A percentile compares a stretch with the other conserved stretches of the same genome.
Evolutionary conservation across 768 basidiomycete species (phyloP).

Genomic region (Phaffia tasmanica): DNA sequence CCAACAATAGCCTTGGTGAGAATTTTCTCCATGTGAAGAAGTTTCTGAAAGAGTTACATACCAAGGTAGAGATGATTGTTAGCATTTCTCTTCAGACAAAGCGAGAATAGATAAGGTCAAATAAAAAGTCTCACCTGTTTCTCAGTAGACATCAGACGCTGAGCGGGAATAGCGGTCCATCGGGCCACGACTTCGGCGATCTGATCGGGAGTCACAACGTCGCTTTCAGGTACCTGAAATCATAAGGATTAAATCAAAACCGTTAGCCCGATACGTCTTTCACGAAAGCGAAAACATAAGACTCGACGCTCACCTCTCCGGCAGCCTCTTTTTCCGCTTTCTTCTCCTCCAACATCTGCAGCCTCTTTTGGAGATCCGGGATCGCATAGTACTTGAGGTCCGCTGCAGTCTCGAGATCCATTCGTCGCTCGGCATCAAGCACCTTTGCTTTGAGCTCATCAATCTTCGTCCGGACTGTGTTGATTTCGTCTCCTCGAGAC

Average conservation of each 20-base stretch:
- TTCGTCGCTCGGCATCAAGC: slow-evolving; percentile 82
- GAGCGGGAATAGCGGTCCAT: slow-evolving; percentile 89
- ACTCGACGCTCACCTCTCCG: slow-evolving; percentile 31
- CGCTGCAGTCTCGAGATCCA: slow-evolving; percentile 41
- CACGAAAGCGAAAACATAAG: not conserved
- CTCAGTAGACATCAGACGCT: slow-evolving; percentile 46
- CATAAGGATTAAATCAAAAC: not conserved
- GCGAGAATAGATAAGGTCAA: not conserved
- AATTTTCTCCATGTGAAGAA: slow-evolving; percentile 38
- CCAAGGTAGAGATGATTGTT: too few species aligned
- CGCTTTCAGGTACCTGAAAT: slow-evolving; percentile 38
- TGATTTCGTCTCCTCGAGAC: slow-evolving; percentile 50
- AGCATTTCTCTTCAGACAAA: slow-evolving; percentile 5
- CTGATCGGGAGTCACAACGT: slow-evolving; percentile 71
- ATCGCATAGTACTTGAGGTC: slow-evolving; percentile 60
- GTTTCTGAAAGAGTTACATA: slow-evolving; percentile 26
- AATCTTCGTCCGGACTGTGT: slow-evolving; percentile 61
- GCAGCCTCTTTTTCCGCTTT: slow-evolving; percentile 56
- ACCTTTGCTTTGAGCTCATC: slow-evolving; percentile 85
- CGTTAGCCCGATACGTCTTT: not conserved
- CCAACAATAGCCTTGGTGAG: slow-evolving; percentile 31
- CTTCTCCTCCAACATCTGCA: slow-evolving; percentile 48
- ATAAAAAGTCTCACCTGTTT: slow-evolving; percentile 25
- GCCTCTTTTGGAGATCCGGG: slow-evolving; percentile 61
- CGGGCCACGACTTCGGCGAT: slow-evolving; percentile 89